A percentile compares a stretch with the other conserved stretches of the same genome.
Conservation (phyloP, 495 filamentous ascomycete genomes). For the Penicillium taxi region DNA sequence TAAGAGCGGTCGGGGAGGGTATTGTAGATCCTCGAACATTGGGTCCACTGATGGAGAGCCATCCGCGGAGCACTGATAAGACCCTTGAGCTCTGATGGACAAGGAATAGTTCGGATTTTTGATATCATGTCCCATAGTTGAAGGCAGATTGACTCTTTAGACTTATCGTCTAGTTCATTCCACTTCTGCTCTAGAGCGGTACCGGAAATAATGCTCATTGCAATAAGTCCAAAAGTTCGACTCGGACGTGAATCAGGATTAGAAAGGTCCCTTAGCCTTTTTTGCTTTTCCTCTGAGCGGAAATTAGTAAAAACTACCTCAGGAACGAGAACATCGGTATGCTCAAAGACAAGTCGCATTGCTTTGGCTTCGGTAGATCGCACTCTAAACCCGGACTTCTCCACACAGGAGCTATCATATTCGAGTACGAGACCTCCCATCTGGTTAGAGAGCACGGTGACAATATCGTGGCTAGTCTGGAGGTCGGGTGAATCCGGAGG, state of each 20-base stretch:
- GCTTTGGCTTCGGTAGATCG: conserved; percentile 23
- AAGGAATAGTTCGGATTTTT: too few species aligned
- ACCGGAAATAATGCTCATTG: conserved; percentile 21
- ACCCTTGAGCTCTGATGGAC: conserved; percentile 15
- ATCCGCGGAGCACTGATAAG: conserved; percentile 30
- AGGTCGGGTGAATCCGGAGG: conserved; percentile 10
- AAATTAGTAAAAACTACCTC: conserved; percentile 10
- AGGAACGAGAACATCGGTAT: conserved; percentile 22
- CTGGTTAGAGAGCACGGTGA: conserved; percentile 17
- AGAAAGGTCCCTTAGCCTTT: background rate
- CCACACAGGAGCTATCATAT: conserved; percentile 17
- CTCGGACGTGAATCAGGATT: conserved; percentile 1
- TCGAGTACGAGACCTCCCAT: conserved; percentile 16
- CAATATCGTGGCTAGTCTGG: conserved; percentile 12
- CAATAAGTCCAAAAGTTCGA: conserved; percentile 6
- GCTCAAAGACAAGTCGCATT: conserved; percentile 21
- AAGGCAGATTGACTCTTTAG: conserved; percentile 24
- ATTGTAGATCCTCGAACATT: conserved; percentile 24
- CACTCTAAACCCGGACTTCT: conserved; percentile 16
- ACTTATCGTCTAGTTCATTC: conserved; percentile 19
- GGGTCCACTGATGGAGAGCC: conserved; percentile 31
- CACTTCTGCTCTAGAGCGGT: conserved; percentile 18
- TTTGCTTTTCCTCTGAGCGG: background rate
- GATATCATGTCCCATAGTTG: too few species aligned
- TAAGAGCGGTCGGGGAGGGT: conserved; percentile 18